Conservation (phyloP, 495 filamentous ascomycete species). For the Aspergillus bridgeri region DNA sequence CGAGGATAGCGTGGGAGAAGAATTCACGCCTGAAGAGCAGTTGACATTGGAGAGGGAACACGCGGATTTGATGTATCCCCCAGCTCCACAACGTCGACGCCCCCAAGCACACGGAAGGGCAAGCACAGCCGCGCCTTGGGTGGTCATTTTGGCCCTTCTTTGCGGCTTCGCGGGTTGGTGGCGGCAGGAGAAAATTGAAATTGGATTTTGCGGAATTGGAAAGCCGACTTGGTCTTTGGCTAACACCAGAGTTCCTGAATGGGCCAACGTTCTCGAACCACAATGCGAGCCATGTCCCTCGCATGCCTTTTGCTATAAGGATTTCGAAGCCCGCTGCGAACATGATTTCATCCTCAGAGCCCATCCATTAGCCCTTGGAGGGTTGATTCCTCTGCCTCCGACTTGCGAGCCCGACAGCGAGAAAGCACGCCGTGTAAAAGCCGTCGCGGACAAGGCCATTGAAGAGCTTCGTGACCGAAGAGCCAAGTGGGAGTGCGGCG, state of each 20-base stretch:
- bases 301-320: constrained; percentile 83
- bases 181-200: constrained; percentile 88
- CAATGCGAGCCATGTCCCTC: constrained; percentile 87
- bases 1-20: constrained; percentile 67
- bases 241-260: constrained; percentile 60
- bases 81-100: constrained; percentile 32
- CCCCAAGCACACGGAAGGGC: constrained; percentile 32
- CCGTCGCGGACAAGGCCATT: constrained; percentile 82
- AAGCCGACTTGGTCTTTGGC: constrained; percentile 54
- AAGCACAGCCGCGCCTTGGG: constrained; percentile 55
- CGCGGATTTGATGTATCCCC: constrained; percentile 29
- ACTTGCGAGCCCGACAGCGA: constrained; percentile 95
- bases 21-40: constrained; percentile 90
- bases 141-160: constrained; percentile 63
- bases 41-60: constrained; percentile 66
- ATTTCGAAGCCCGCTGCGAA: constrained; percentile 76
- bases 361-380: constrained; percentile 79
- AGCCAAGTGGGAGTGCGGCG: constrained; percentile 88
- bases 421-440: constrained; percentile 80
- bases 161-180: constrained; percentile 77
- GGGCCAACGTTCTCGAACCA: constrained; percentile 65
- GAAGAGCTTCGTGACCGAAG: constrained; percentile 82
- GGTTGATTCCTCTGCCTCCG: constrained; percentile 78
- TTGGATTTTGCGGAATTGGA: constrained; percentile 92
- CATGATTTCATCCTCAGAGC: constrained; percentile 79